These are phyloP conservation scores for Hyphodiscus sp. DNA, from an alignment of 2,329 filamentous ascomycete genomes.

Conservation along the genomic window DNA sequence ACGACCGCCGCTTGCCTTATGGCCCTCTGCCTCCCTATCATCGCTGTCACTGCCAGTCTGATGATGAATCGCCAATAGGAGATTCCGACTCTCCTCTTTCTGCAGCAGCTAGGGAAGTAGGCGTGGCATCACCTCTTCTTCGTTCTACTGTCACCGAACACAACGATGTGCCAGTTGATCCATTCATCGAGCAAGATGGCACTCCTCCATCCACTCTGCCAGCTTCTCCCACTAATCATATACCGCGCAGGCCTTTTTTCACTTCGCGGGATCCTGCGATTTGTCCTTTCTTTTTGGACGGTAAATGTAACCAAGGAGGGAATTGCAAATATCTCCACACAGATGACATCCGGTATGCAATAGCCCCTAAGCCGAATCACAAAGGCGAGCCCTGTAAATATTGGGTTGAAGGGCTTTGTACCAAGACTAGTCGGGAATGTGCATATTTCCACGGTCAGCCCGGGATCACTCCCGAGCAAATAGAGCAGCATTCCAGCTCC, in stretches of 20 bases:
- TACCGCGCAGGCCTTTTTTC: no score
- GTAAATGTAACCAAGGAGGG: constrained; percentile 5
- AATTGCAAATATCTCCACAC: constrained; percentile 13
- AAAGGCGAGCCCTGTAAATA: not conserved
- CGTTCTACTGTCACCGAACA: no score
- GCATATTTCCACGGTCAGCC: not conserved
- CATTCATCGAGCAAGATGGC: no score
- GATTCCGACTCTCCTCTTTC: no score
- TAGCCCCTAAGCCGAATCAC: not conserved
- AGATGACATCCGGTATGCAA: constrained; percentile 1
- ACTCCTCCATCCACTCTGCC: no score
- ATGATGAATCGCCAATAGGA: no score
- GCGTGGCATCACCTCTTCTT: no score
- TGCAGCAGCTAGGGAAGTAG: no score
- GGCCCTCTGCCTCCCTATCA: not conserved
- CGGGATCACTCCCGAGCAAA: not conserved
- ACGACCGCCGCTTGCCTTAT: not conserved
- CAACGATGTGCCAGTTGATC: no score
- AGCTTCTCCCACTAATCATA: no score
- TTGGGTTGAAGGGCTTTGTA: constrained; percentile 4
- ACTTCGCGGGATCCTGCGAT: no score
- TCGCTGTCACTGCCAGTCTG: not conserved
- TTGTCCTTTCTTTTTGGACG: no score
- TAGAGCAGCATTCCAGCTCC: not conserved
- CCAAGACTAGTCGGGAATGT: not conserved